Evolutionary conservation across 768 basidiomycete genomes (phyloP), one percentile per base, ranked within the genome.

Genomic region (Astraeus odoratus): DNA sequence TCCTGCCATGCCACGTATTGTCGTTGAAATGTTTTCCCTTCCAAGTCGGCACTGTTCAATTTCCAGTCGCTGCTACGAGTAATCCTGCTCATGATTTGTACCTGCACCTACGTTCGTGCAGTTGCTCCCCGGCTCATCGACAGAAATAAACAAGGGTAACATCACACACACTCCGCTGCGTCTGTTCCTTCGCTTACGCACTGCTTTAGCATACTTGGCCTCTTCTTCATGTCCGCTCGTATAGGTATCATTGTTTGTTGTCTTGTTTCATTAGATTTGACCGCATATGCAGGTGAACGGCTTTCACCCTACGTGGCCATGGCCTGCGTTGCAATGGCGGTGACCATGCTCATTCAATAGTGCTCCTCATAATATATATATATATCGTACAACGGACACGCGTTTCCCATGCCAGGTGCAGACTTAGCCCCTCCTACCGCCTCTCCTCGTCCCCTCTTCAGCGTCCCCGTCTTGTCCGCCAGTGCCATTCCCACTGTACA

Each of bases 31-130:
- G 10, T 10, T 22, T 16, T 19, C 25, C 26, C 12, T 16, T 19
- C 25, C 26, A 9, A 86, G 84, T 94, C 95, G 23, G 96, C 96
- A 2, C 76, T 99, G 19, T 97, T 98, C 81, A 95, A 97, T 69
- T 99, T 99, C 61, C 86, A 95, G 66, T 92, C 94, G 0, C 76
- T 99, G 16, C 76, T 99, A 16, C 81, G 95, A 58, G 92, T 95
- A 62, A 83, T 97, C 52, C 77, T 98, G 8, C 76, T 99, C 39
- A 74, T 88, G 63, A 92, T 97, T 48, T 99, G 96, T 71, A 98
- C 96, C 47, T 97, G 90, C 71, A 93, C 95, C 3, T 99, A 98
- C 65, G 77, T 94, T 12, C 82, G 96, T 36, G 83, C 89, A 0
- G 83, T 94, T 13, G 83, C 89, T 3, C 96, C 96, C 9, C 76